A percentile compares a stretch with the other conserved stretches of the same genome.
phyloP scores from a whole-genome alignment of 1,284 basidiomycete species.

The Pseudozyma tsukubaensis region DNA sequence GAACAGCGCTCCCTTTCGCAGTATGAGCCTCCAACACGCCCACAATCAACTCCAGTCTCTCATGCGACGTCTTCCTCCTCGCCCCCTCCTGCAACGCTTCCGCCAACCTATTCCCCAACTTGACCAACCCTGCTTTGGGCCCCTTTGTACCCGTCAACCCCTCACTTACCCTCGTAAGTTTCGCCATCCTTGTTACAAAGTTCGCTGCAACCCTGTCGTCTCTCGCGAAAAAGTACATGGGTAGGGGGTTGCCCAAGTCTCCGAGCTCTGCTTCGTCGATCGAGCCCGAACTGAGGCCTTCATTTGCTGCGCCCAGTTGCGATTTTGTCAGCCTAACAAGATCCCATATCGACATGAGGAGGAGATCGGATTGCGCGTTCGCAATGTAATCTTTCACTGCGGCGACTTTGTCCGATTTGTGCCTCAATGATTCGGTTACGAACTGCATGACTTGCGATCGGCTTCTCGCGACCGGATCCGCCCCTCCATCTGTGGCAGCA shows the following conservation, averaged over 20 bases:
- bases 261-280: slow-evolving; percentile 33
- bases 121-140: slow-evolving; percentile 19
- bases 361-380: slow-evolving; percentile 62
- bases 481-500: slow-evolving; percentile 20
- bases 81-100: slow-evolving; percentile 35
- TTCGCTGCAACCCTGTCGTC: slow-evolving; percentile 54
- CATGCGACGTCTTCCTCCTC: slow-evolving; percentile 35
- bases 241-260: slow-evolving; percentile 46
- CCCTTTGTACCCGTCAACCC: slow-evolving; percentile 10
- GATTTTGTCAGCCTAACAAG: slow-evolving; percentile 32
- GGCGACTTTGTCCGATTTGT: slow-evolving; percentile 52
- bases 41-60: slow-evolving; percentile 34
- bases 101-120: slow-evolving; percentile 20
- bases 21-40: slow-evolving; percentile 3
- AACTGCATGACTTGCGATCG: slow-evolving; percentile 54
- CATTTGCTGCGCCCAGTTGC: slow-evolving; percentile 12
- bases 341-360: slow-evolving; percentile 63
- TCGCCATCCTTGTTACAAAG: slow-evolving; percentile 30
- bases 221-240: slow-evolving; percentile 59
- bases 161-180: slow-evolving; percentile 11
- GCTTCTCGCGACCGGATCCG: slow-evolving; percentile 39
- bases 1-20: background rate
- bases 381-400: slow-evolving; percentile 63
- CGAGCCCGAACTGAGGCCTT: background rate
- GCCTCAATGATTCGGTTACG: slow-evolving; percentile 49